Evolutionary conservation across 352 stramenopile genomes (phyloP).

Genomic region (Phytophthora uliginosa): DNA sequence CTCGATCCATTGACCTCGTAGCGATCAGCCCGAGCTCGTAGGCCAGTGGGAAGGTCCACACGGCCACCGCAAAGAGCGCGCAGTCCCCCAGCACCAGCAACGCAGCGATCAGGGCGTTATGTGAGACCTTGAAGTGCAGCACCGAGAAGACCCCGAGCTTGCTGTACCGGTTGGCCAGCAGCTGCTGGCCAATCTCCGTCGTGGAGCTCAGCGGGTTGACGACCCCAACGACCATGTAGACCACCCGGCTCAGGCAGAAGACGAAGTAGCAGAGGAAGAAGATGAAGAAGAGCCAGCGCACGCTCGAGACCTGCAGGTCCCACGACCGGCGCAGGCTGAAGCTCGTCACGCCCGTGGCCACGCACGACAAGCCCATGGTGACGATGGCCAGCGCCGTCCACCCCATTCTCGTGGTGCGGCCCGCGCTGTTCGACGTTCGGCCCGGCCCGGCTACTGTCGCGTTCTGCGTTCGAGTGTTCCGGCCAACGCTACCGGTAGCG

Average conservation of each 20-base stretch:
- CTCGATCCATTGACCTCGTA: constrained; percentile 57
- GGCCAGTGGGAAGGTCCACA: constrained; percentile 57
- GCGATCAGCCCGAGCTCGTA: constrained; percentile 57
- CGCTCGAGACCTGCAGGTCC: constrained; percentile 61
- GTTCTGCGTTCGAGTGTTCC: background rate
- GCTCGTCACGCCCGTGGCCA: constrained; percentile 52
- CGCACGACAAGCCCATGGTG: constrained; percentile 39
- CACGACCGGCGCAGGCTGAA: constrained; percentile 50
- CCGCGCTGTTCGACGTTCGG: background rate
- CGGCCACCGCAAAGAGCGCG: constrained; percentile 50
- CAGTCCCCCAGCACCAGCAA: constrained; percentile 48
- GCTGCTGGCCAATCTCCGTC: constrained; percentile 4
- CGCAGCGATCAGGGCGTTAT: constrained; percentile 32
- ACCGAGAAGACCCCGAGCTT: constrained; percentile 50
- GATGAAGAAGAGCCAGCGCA: constrained; percentile 72
- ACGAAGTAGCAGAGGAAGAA: constrained; percentile 62
- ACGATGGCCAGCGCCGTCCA: constrained; percentile 46
- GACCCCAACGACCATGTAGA: constrained; percentile 48
- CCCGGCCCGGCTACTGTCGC: background rate
- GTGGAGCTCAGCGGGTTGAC: constrained; percentile 31
- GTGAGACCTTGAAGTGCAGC: constrained; percentile 49
- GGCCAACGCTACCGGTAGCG: background rate
- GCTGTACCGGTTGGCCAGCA: constrained; percentile 37
- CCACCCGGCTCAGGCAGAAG: constrained; percentile 40
- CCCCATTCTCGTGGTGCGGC: constrained; percentile 13